Base-by-base conservation (phyloP, 768 basidiomycete species). In the Phlebiopsis gigantea region DNA sequence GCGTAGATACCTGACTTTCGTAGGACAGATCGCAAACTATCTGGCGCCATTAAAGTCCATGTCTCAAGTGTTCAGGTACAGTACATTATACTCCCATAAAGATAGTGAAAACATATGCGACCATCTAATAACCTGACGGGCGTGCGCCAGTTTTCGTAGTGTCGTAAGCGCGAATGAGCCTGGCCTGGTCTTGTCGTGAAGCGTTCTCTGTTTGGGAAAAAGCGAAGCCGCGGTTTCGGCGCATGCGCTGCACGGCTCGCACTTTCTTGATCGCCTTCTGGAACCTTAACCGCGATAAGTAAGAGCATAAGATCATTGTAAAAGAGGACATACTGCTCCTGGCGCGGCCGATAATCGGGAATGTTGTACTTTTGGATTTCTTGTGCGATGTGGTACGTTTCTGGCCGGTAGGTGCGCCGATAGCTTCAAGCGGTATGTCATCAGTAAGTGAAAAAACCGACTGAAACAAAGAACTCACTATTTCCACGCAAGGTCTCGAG, bases 241-340 rank as follows among this genome's bases (percentile, higher is more conserved):
- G 87, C 90, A 98, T 93, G 30, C 97, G 85, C 68, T 99, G 97
- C 1, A 94, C 91, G 0, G 97, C 97, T n/a, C 97, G 85, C 12
- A 99, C 97, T 71, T 99, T 99, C 73, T 98, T 98, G 79, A 99
- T 99, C 15, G 97, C 97, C 69, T 98, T 97, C 72, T 98, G 94
- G 75, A 97, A 97, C 71, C 92, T 95, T 57, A 4, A 6, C n/a
- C 15, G 26, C n/a, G 29, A 34, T 29, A 57, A 34, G 29, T 41
- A 15, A 30, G 34, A 55, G 64, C 47, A n/a, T 31, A 49, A 19
- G 9, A 41, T 22, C 25, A 60, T n/a, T 24, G 53, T 15, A 10
- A 46, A 7, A 12, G 49, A 42, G 25, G 3, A 81, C 85, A 63
- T 64, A 98, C 88, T 98, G 97, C 72, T 97, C 97, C 72, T 98